Base-by-base conservation (phyloP, 768 basidiomycete species). In the Mycena galericulata region DNA sequence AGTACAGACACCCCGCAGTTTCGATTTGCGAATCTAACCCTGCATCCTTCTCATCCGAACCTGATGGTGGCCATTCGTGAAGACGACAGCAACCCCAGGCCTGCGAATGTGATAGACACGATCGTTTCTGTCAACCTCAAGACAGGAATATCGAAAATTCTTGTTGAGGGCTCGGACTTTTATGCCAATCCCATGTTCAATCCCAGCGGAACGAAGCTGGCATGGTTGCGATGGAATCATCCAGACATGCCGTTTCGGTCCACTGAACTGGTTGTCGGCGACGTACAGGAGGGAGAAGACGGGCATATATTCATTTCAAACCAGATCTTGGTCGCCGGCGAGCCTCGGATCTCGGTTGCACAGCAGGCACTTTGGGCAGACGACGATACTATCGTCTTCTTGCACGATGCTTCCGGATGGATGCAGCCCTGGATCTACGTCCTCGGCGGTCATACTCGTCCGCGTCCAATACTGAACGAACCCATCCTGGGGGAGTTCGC, bases 161-260 rank as follows among this genome's bases (percentile, higher is more conserved):
- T 64, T 20, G 32, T 40, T 2, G 8, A 24, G 8, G 62, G 62
- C n/a, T 45, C 32, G 53, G 62, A 64, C n/a, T 64, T 64, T n/a
- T 55, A 64, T 30, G 62, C 62, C 9, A 64, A 64, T 26, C 62
- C 62, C 4, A 45, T 56, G 24, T 64, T 64, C 41, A 64, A 50
- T 27, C 53, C 62, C 14, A 64, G 53, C 29, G 62, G 62, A 4
- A 64, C 46, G 8, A 54, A 47, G 29, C 41, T 64, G 24, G 62
- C 62, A 0, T 64, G 54, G 51, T 56, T 64, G 53, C 40, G 62
- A 7, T 64, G 62, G 62, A 64, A 64, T 30, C 62, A 64, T 26
- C 62, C 62, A 8, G 62, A 64, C 24, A 54, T 54, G 62, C 53
- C 62, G 10, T 64, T 64, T 18, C 54, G 51, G 29, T 54, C 62